phyloP scores from a whole-genome alignment of 1,284 basidiomycete genomes.

The Inonotus hispidus region DNA sequence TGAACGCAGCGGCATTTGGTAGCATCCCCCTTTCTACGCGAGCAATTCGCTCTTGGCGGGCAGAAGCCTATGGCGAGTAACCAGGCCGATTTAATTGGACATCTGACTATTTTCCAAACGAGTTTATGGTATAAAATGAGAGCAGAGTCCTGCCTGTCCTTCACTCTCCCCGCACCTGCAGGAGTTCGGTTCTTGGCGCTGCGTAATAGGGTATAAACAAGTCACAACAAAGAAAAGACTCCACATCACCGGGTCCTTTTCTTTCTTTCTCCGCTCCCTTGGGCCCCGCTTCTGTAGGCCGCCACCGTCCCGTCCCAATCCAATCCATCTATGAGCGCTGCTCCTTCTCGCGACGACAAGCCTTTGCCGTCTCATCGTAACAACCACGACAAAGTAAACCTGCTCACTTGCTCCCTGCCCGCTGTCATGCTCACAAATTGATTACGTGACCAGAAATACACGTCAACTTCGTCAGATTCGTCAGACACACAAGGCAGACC shows the following conservation, averaged over 20 bases:
- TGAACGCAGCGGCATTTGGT: no score
- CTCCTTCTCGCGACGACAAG: not conserved
- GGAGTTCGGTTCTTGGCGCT: not conserved
- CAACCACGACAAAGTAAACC: conserved; percentile 3
- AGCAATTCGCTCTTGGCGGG: not conserved
- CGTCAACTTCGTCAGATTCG: not conserved
- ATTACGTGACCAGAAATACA: not conserved
- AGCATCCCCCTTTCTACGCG: not conserved
- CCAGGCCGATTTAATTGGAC: no score
- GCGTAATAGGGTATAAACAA: not conserved
- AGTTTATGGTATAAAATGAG: no score
- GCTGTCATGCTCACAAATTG: not conserved
- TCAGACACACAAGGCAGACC: not conserved
- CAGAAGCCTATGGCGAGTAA: not conserved
- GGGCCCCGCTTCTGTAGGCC: not conserved
- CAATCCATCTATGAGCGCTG: not conserved
- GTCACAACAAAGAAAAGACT: not conserved
- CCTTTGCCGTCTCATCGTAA: not conserved
- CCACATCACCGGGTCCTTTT: not conserved
- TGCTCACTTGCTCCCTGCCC: not conserved
- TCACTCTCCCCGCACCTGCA: no score
- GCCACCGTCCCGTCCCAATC: not conserved
- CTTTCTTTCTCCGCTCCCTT: not conserved
- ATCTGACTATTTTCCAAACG: no score
- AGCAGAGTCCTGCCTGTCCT: no score